Percentiles rank a stretch among this genome's conserved stretches.
phyloP scores from a whole-genome alignment of 208 protist species.

The Crithidia thermophila region DNA sequence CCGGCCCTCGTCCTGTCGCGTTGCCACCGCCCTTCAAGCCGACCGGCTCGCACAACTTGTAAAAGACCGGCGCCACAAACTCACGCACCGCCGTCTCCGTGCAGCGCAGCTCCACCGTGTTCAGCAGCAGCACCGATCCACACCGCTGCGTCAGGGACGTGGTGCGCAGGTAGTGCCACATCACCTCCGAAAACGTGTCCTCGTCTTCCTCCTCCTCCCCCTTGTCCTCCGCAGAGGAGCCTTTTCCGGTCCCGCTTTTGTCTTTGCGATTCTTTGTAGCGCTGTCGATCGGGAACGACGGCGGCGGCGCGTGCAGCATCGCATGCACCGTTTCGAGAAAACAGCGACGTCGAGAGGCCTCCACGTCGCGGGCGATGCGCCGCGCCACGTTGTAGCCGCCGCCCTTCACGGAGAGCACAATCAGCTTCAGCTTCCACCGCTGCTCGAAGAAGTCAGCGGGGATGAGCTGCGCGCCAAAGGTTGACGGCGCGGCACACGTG shows the following conservation, averaged over 20 bases:
- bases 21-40: slow-evolving; percentile 1
- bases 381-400: slow-evolving; percentile 37
- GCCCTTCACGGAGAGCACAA: slow-evolving; percentile 29
- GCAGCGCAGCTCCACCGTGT: slow-evolving; percentile 47
- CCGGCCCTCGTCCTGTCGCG: neutral
- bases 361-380: slow-evolving; percentile 40
- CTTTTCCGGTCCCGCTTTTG: neutral
- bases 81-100: slow-evolving; percentile 35
- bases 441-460: slow-evolving; percentile 26
- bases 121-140: slow-evolving; percentile 43
- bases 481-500: slow-evolving; percentile 33
- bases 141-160: slow-evolving; percentile 24
- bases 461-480: slow-evolving; percentile 35
- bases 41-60: slow-evolving; percentile 26
- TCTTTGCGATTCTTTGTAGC: neutral
- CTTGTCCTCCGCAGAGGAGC: neutral
- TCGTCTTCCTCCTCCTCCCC: neutral
- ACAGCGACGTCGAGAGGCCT: slow-evolving; percentile 30
- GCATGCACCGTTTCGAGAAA: slow-evolving; percentile 22
- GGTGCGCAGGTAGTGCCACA: slow-evolving; percentile 16
- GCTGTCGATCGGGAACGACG: neutral
- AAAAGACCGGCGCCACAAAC: slow-evolving; percentile 38
- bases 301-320: slow-evolving; percentile 20
- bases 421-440: slow-evolving; percentile 42
- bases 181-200: slow-evolving; percentile 1